phyloP scores from a whole-genome alignment of 257 asterid species.

The Prunella vulgaris region DNA sequence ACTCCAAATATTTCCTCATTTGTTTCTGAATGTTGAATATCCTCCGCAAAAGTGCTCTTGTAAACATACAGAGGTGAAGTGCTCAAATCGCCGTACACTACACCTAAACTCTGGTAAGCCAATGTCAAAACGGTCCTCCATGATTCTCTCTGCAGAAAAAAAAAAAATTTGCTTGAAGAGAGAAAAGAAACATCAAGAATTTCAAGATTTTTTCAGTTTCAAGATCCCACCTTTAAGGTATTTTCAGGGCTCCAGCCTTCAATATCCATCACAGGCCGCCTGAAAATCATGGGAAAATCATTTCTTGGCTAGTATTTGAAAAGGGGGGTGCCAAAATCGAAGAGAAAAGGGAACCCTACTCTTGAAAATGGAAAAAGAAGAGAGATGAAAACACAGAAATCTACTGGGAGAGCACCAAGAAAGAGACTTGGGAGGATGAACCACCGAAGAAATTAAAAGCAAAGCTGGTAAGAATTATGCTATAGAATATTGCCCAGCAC shows the following conservation, averaged over 20 bases:
- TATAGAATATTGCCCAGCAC: slow-evolving; percentile 24
- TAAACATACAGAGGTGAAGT: slow-evolving; percentile 94
- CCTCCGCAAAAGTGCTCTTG: slow-evolving; percentile 98
- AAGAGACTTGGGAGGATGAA: slow-evolving; percentile 29
- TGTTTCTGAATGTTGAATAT: slow-evolving; percentile 78
- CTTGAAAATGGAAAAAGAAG: slow-evolving; percentile 7
- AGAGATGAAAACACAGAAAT: too few relatives aligned
- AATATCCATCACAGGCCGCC: slow-evolving; percentile 63
- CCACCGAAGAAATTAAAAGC: slow-evolving; percentile 21
- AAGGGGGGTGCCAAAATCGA: slow-evolving; percentile 6
- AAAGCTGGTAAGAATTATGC: slow-evolving; percentile 38
- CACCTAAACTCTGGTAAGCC: slow-evolving; percentile 95
- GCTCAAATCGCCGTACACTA: slow-evolving; percentile 94
- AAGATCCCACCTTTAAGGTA: slow-evolving; percentile 59
- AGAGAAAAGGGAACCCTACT: slow-evolving; percentile 6
- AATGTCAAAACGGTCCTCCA: slow-evolving; percentile 79
- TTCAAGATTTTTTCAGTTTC: not conserved
- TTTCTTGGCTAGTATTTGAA: slow-evolving; percentile 21
- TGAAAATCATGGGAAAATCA: slow-evolving; percentile 44
- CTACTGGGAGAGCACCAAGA: slow-evolving; percentile 20
- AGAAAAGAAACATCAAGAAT: not conserved
- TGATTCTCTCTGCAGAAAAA: slow-evolving; percentile 60
- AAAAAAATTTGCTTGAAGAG: too few relatives aligned
- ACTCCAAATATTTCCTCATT: slow-evolving; percentile 93
- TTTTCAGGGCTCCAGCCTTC: slow-evolving; percentile 54